Conservation (phyloP, 2,329 filamentous ascomycete genomes). For the Fusarium albidum region DNA sequence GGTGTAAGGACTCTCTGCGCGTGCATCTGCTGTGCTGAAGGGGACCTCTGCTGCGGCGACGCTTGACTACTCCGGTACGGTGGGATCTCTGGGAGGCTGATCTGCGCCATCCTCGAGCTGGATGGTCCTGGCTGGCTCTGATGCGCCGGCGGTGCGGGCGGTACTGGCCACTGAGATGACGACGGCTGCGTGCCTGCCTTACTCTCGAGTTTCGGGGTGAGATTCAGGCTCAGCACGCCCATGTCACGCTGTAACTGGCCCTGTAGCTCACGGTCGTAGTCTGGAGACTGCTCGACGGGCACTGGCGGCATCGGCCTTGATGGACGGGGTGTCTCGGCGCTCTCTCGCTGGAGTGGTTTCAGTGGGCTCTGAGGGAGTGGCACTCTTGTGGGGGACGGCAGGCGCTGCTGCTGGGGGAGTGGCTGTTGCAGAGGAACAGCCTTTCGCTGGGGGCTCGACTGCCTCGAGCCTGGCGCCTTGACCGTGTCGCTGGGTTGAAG, state of each 20-base stretch:
- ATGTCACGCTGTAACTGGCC: slow-evolving; percentile 72
- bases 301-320: slow-evolving; percentile 57
- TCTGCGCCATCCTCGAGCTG: slow-evolving; percentile 49
- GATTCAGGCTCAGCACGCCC: slow-evolving; percentile 60
- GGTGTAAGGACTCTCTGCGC: slow-evolving; percentile 34
- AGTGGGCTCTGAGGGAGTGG: slow-evolving; percentile 61
- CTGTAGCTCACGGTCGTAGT: slow-evolving; percentile 68
- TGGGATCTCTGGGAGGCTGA: slow-evolving; percentile 63
- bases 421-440: slow-evolving; percentile 50
- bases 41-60: slow-evolving; percentile 40
- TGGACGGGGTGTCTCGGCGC: slow-evolving; percentile 57
- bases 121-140: slow-evolving; percentile 47
- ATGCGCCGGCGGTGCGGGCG: slow-evolving; percentile 46
- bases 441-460: slow-evolving; percentile 68
- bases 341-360: slow-evolving; percentile 42
- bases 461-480: slow-evolving; percentile 62
- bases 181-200: slow-evolving; percentile 21
- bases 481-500: slow-evolving; percentile 62
- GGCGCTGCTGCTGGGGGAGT: slow-evolving; percentile 23
- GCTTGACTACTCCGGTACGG: slow-evolving; percentile 56
- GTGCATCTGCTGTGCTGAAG: slow-evolving; percentile 40
- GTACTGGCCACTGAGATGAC: slow-evolving; percentile 24
- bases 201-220: slow-evolving; percentile 29
- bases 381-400: slow-evolving; percentile 64
- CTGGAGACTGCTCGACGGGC: slow-evolving; percentile 59